A percentile compares a stretch with the other conserved stretches of the same genome.
Conservation (phyloP, 257 asterid species). For the Misopates orontium region DNA sequence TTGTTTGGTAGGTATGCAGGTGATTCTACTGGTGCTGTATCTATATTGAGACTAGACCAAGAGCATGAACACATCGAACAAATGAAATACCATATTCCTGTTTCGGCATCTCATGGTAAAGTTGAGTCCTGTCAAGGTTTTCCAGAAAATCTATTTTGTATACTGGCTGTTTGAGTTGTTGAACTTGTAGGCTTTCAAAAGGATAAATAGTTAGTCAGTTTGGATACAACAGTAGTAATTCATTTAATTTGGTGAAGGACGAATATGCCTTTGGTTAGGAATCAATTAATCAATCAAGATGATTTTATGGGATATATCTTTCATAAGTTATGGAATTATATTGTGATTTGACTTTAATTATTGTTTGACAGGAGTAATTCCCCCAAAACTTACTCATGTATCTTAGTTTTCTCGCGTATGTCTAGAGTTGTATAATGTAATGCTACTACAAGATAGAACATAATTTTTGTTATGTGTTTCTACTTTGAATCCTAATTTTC, state of each 20-base stretch:
- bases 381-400: no score
- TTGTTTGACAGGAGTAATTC: no score
- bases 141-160: neutral
- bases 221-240: neutral
- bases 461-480: no score
- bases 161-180: constrained; percentile 8
- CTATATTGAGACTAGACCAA: constrained; percentile 61
- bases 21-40: constrained; percentile 67
- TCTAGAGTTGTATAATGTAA: no score
- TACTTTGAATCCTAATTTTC: no score
- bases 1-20: constrained; percentile 68
- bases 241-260: constrained; percentile 1
- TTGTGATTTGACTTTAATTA: no score
- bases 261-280: no score
- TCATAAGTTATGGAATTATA: no score
- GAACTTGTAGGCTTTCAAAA: neutral
- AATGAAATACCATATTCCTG: constrained; percentile 76
- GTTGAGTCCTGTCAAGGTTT: neutral
- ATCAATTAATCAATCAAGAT: no score
- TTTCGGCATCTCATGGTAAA: constrained; percentile 75
- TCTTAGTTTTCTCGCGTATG: no score
- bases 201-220: neutral
- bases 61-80: constrained; percentile 48
- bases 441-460: no score
- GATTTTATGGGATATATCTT: no score